Evolutionary conservation across 306 rosid genomes (phyloP).

Genomic region (Geum urbanum): DNA sequence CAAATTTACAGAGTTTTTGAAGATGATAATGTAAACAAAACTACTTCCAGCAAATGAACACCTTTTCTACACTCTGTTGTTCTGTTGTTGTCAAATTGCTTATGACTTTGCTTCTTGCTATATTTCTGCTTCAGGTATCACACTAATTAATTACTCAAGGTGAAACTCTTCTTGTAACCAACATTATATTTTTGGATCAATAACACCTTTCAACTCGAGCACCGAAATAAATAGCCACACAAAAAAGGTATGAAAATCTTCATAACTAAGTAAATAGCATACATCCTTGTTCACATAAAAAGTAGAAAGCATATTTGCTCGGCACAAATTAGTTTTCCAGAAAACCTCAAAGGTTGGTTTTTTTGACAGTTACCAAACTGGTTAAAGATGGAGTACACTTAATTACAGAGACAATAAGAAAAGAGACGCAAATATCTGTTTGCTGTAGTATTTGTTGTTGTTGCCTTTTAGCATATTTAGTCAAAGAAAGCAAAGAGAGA

Average conservation of each 20-base stretch:
- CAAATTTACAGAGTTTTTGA: neutral
- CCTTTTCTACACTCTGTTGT: neutral
- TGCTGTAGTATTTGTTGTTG: neutral
- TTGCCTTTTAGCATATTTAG: neutral
- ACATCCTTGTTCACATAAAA: no score
- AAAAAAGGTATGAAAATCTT: no score
- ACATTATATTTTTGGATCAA: no score
- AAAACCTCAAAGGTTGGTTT: neutral
- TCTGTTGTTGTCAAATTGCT: neutral
- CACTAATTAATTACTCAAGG: no score
- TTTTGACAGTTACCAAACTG: slow-evolving; percentile 5
- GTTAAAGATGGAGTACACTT: neutral
- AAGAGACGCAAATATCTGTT: neutral
- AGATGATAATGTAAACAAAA: neutral
- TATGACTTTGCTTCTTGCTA: neutral
- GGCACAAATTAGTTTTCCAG: neutral
- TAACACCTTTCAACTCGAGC: no score
- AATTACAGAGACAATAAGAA: neutral
- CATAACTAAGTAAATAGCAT: no score
- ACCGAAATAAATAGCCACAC: no score
- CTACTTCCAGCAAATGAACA: slow-evolving; percentile 5
- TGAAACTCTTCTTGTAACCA: no score
- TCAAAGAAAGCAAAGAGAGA: neutral
- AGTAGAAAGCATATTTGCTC: no score
- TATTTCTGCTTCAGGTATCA: neutral